Evolutionary conservation across 257 asterid species (phyloP).

Genomic region (Fraxinus cuspidata): DNA sequence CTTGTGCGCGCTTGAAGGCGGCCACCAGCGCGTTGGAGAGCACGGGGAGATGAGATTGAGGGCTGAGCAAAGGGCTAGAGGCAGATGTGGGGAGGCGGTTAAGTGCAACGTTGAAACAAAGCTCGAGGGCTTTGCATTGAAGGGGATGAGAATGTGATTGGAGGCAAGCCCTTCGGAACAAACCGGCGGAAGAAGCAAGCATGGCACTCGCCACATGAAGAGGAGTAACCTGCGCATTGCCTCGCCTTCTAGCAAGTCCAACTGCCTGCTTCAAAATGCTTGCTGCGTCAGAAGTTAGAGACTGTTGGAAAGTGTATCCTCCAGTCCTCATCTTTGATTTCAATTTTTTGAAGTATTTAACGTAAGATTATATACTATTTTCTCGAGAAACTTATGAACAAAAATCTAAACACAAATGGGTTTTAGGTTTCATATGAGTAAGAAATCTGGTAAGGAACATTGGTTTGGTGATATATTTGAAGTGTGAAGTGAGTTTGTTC

Average conservation of each 20-base stretch:
- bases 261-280: conserved; percentile 72
- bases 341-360: neutral
- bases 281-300: conserved; percentile 76
- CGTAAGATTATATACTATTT: neutral
- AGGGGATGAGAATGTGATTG: conserved; percentile 90
- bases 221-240: conserved; percentile 94
- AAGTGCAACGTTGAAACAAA: conserved; percentile 92
- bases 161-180: conserved; percentile 75
- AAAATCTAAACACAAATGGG: neutral
- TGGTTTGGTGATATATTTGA: conserved; percentile 9
- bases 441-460: neutral
- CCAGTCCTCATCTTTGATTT: conserved; percentile 63
- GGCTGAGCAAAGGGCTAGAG: conserved; percentile 55
- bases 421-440: conserved; percentile 30
- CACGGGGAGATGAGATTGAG: conserved; percentile 64
- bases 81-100: conserved; percentile 90
- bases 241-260: conserved; percentile 73
- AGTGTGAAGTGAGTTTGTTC: conserved; percentile 51
- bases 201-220: conserved; percentile 89
- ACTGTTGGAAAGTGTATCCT: conserved; percentile 89
- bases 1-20: conserved; percentile 93
- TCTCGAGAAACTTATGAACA: neutral
- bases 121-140: conserved; percentile 94
- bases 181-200: conserved; percentile 62
- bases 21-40: conserved; percentile 90